These are phyloP conservation scores for Thyridium curvatum DNA, from an alignment of 2,329 filamentous ascomycete genomes.

Conservation along the genomic window DNA sequence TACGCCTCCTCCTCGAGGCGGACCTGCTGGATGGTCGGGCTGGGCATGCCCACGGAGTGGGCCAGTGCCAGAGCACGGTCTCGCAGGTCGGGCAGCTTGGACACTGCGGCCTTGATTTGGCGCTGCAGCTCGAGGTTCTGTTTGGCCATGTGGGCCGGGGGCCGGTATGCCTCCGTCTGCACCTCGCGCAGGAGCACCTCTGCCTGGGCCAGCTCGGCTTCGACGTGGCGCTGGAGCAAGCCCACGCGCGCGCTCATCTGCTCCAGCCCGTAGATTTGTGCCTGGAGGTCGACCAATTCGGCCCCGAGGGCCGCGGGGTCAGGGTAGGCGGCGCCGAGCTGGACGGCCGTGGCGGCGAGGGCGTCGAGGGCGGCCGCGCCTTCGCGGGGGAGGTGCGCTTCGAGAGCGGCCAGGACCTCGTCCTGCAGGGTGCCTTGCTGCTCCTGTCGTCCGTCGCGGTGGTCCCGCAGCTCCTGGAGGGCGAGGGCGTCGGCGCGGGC, in stretches of 20 bases:
- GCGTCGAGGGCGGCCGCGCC: conserved; percentile 51
- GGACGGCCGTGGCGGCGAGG: conserved; percentile 45
- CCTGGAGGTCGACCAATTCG: conserved; percentile 50
- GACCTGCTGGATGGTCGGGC: conserved; percentile 53
- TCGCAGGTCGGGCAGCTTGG: conserved; percentile 62
- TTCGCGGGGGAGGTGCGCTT: conserved; percentile 47
- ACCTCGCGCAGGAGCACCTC: conserved; percentile 34
- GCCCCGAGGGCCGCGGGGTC: conserved; percentile 42
- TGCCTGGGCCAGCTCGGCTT: conserved; percentile 38
- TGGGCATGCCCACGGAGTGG: conserved; percentile 22
- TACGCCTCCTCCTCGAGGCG: conserved; percentile 53
- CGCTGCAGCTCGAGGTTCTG: conserved; percentile 71
- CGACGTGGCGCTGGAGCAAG: conserved; percentile 49
- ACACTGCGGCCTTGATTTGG: conserved; percentile 58
- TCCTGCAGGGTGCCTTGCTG: conserved; percentile 20
- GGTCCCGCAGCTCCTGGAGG: conserved; percentile 40
- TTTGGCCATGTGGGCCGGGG: conserved; percentile 52
- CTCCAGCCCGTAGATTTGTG: conserved; percentile 44
- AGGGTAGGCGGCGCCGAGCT: conserved; percentile 41
- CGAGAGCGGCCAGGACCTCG: conserved; percentile 45
- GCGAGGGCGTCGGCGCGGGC: conserved; percentile 53
- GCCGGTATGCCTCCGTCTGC: conserved; percentile 40
- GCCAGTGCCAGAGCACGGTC: conserved; percentile 42
- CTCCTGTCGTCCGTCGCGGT: conserved; percentile 7
- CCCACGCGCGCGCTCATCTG: conserved; percentile 49